Conservation (phyloP, 2,329 filamentous ascomycete species). For the Tolypocladium inflatum region DNA sequence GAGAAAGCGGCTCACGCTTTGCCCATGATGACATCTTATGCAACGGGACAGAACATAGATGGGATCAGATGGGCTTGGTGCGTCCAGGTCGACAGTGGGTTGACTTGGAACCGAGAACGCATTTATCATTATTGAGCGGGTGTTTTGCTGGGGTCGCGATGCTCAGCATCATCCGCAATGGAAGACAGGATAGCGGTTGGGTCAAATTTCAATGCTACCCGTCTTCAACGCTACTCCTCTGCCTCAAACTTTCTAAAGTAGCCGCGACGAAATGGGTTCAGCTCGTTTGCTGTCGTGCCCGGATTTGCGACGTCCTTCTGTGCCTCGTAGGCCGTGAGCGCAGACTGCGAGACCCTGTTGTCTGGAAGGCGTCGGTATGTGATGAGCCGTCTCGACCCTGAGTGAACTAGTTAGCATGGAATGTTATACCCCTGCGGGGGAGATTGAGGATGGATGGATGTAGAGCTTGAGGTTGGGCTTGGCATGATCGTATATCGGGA, state of each 20-base stretch:
- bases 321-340: conserved; percentile 25
- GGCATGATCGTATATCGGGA: background rate
- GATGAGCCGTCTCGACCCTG: conserved; percentile 80
- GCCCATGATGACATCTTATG: background rate
- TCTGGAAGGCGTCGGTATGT: conserved; percentile 70
- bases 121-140: background rate
- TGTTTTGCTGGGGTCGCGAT: background rate
- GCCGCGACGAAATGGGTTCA: conserved; percentile 50
- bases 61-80: background rate
- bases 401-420: conserved; percentile 5
- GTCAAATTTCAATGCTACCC: background rate
- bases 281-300: conserved; percentile 46
- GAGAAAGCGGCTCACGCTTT: background rate
- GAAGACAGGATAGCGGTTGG: background rate
- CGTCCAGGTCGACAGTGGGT: background rate
- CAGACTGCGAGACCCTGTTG: conserved; percentile 36
- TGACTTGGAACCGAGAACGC: background rate
- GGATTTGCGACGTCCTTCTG: conserved; percentile 17
- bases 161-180: background rate
- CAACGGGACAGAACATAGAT: background rate
- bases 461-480: background rate
- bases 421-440: background rate
- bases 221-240: conserved; percentile 5
- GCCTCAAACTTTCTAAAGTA: conserved; percentile 48
- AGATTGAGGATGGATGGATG: too few species aligned